Conservation (phyloP, 352 stramenopile genomes). For the Pythium pectinolyticum region DNA sequence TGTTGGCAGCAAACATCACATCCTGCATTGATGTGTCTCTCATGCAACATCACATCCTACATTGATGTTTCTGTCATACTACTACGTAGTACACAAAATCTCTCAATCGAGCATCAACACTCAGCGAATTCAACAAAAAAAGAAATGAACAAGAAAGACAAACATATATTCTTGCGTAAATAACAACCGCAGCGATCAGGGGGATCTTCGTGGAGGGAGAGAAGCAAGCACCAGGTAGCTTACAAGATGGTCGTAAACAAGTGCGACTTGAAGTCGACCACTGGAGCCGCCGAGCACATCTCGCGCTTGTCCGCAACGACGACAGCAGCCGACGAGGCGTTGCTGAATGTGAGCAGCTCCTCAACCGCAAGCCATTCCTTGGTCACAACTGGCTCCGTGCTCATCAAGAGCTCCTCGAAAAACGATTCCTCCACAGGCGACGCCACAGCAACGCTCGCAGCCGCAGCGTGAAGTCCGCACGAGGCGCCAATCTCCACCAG, state of each 20-base stretch:
- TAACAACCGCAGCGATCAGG: conserved; percentile 17
- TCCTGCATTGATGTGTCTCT: too few relatives aligned
- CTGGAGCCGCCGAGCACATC: conserved; percentile 13
- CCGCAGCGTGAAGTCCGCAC: conserved; percentile 1
- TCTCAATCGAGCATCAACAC: too few relatives aligned
- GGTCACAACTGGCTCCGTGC: not conserved
- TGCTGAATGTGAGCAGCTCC: not conserved
- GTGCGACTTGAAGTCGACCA: conserved; percentile 20
- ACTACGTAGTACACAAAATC: too few relatives aligned
- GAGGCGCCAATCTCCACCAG: conserved; percentile 12
- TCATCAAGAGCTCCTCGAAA: too few relatives aligned
- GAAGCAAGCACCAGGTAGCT: conserved; percentile 2
- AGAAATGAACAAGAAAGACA: conserved; percentile 13
- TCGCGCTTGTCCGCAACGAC: not conserved
- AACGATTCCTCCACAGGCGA: not conserved
- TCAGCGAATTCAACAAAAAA: too few relatives aligned
- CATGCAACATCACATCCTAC: too few relatives aligned
- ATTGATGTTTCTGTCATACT: too few relatives aligned
- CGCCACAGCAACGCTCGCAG: not conserved
- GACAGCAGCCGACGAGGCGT: not conserved
- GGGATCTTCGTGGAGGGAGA: conserved; percentile 6
- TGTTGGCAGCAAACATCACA: too few relatives aligned
- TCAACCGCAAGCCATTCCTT: not conserved
- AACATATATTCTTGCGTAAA: conserved; percentile 23
- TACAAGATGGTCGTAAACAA: conserved; percentile 16